Percentiles rank a stretch among this genome's conserved stretches.
phyloP scores from a whole-genome alignment of 768 basidiomycete genomes.

The Butyriboletus loyo region DNA sequence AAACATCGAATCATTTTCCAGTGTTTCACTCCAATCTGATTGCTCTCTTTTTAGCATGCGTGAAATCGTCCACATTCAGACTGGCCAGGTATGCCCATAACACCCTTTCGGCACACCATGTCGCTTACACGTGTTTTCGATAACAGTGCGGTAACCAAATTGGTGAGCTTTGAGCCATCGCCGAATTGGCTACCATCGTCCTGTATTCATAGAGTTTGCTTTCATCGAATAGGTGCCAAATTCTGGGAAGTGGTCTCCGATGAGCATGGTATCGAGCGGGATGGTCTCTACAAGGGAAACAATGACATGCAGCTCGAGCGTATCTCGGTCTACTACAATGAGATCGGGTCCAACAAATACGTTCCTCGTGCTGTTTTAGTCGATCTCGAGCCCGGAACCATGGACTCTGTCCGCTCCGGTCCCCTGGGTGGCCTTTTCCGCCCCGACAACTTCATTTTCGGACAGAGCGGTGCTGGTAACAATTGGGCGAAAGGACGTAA shows the following conservation, averaged over 20 bases:
- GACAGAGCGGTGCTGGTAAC: constrained; percentile 98
- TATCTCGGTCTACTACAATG: constrained; percentile 98
- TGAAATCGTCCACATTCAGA: constrained; percentile 99
- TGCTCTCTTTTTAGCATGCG: constrained; percentile 68
- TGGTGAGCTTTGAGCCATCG: constrained; percentile 52
- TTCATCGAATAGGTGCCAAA: constrained; percentile 65
- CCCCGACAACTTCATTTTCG: constrained; percentile 98
- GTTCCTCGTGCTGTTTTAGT: constrained; percentile 97
- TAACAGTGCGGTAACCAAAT: constrained; percentile 97
- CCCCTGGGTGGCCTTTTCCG: constrained; percentile 92
- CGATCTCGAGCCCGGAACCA: constrained; percentile 96
- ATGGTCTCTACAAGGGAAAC: constrained; percentile 91
- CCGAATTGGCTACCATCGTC: constrained; percentile 8
- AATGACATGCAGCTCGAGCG: constrained; percentile 96
- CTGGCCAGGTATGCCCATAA: constrained; percentile 75
- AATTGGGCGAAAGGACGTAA: constrained; percentile 99
- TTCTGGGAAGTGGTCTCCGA: constrained; percentile 99
- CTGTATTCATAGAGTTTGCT: constrained; percentile 17
- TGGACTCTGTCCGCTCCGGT: constrained; percentile 89
- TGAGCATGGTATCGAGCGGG: constrained; percentile 93
- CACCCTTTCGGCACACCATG: background rate
- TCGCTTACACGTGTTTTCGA: constrained; percentile 31
- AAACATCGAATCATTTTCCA: constrained; percentile 14
- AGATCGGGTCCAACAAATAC: constrained; percentile 93
- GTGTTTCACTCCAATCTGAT: constrained; percentile 24